Base-by-base conservation (phyloP, 1,284 basidiomycete genomes). In the Pholiota adiposa region DNA sequence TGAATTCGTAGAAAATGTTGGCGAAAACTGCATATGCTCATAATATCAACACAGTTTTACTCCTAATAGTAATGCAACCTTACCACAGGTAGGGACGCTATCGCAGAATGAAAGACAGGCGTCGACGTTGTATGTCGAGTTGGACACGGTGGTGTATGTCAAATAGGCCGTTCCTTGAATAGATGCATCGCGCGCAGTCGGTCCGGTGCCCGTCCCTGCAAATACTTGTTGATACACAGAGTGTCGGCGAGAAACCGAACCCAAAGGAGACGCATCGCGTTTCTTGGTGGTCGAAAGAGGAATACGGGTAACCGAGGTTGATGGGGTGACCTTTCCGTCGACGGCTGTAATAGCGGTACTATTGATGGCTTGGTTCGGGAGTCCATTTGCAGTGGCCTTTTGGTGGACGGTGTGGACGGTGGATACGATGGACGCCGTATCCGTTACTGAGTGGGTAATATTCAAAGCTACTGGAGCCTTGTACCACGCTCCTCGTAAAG, bases 61-160 rank as follows among this genome's bases (percentile, higher is more conserved):
- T 31, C 29, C 29, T 31, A 5, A 38, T 11, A 38, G 4, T 11
- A 38, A 14, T 4, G 18, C 6, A 16, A 16, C 41, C 52, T 23
- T 56, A 56, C 54, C 34, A 33, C 54, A 56, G 31, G 31, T 19
- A 2, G 19, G 21, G 14, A 56, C 44, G 23, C 44, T 49, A 21
- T 43, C 41, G 44, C 54, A 56, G 34, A 48, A 56, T 18, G 9
- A 12, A 14, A 56, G 36, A 33, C 54, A 56, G n/a, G 54, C 54
- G n/a, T 36, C 43, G 9, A 56, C 46, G 21, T 56, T 56, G 21
- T 56, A 56, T n/a, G 54, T 56, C 54, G 44, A 46, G 54, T 56
- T 56, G 21, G 12, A 14, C 14, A 56, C 46, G 14, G 23, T 23
- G 7, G 54, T 56, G 38, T 25, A 56, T 3, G 54, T 56, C 23